phyloP scores from a whole-genome alignment of 495 filamentous ascomycete species.

The Penicillium samsonianum region DNA sequence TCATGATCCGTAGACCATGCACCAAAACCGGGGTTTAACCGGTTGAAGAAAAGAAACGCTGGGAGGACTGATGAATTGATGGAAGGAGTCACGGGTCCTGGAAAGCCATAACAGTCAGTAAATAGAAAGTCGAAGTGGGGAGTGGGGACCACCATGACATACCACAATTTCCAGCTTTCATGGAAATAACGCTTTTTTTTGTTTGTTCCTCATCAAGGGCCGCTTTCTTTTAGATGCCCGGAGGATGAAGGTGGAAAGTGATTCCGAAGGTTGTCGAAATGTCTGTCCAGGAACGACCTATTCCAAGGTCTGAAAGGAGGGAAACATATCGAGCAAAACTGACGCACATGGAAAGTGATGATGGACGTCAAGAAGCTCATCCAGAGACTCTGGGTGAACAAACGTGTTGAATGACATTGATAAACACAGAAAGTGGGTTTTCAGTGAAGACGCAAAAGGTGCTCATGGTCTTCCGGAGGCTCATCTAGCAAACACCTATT shows the following conservation, averaged over 20 bases:
- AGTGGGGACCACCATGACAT: background rate
- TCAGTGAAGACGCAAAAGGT: background rate
- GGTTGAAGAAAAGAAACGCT: background rate
- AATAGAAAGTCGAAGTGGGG: background rate
- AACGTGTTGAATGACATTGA: no score
- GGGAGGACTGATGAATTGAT: background rate
- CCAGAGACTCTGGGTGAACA: background rate
- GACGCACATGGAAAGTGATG: background rate
- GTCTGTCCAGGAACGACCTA: background rate
- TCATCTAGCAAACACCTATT: background rate
- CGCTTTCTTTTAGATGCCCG: background rate
- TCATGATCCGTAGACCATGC: background rate
- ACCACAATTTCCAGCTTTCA: background rate
- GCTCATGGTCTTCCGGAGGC: background rate
- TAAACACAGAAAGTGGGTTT: background rate
- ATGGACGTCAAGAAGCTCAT: background rate
- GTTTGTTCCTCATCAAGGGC: background rate
- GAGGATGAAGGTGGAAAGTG: background rate
- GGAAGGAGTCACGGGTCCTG: background rate
- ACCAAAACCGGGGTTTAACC: background rate
- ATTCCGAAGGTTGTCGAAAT: background rate
- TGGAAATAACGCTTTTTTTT: background rate
- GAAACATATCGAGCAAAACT: background rate
- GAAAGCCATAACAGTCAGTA: background rate
- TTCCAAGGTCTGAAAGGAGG: background rate